These are phyloP conservation scores for Fraxinus pennsylvanica DNA, from an alignment of 257 asterid species.

Conservation along the genomic window DNA sequence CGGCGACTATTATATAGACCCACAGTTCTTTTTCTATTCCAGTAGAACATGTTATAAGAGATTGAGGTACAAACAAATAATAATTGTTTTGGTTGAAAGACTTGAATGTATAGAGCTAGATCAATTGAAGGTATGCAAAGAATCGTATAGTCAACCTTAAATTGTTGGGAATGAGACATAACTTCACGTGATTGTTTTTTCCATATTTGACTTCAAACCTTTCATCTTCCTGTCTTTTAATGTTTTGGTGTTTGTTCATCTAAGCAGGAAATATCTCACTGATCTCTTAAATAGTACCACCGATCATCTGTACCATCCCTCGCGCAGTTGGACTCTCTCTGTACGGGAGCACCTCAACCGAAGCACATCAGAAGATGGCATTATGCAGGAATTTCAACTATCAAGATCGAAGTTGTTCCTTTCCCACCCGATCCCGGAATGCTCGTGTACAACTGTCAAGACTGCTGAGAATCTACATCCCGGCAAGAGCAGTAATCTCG, in stretches of 20 bases:
- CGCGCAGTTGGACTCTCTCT: slow-evolving; percentile 77
- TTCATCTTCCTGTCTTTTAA: slow-evolving; percentile 5
- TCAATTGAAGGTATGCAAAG: not conserved
- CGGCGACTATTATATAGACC: too few species aligned
- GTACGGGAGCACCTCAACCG: slow-evolving; percentile 83
- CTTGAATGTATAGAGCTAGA: not conserved
- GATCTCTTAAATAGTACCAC: slow-evolving; percentile 66
- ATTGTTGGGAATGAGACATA: not conserved
- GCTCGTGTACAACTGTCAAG: slow-evolving; percentile 63
- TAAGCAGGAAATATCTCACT: slow-evolving; percentile 66
- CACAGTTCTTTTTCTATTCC: too few species aligned
- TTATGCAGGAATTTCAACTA: slow-evolving; percentile 40
- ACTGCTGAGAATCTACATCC: slow-evolving; percentile 39
- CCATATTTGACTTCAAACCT: not conserved
- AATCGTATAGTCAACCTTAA: not conserved
- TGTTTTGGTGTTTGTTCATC: slow-evolving; percentile 1
- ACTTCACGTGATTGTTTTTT: not conserved
- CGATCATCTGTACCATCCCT: slow-evolving; percentile 76
- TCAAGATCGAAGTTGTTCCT: slow-evolving; percentile 63
- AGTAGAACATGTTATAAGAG: too few species aligned
- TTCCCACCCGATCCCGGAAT: slow-evolving; percentile 88
- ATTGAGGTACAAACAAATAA: not conserved
- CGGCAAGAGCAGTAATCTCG: slow-evolving; percentile 43
- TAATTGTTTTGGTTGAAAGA: not conserved
- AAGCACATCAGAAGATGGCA: slow-evolving; percentile 77